Evolutionary conservation across 164 flowering plant species (phyloP).

Genomic region (Annona squamosa): DNA sequence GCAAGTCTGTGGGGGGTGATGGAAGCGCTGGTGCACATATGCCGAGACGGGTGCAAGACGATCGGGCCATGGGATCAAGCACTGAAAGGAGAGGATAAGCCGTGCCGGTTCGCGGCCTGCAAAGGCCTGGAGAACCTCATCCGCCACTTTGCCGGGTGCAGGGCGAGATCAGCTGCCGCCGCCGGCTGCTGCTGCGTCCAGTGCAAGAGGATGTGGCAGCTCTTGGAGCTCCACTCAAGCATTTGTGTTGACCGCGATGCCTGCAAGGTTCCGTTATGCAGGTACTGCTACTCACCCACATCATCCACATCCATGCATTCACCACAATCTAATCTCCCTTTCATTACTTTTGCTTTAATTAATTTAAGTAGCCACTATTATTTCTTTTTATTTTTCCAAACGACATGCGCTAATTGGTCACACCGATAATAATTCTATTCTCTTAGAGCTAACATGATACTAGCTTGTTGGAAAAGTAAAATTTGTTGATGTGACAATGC

Average conservation of each 20-base stretch:
- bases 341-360: too few species aligned
- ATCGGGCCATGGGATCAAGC: conserved; percentile 81
- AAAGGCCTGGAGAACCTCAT: conserved; percentile 73
- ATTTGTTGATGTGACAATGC: too few species aligned
- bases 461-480: too few species aligned
- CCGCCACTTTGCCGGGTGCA: conserved; percentile 85
- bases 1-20: conserved; percentile 71
- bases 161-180: conserved; percentile 64
- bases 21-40: conserved; percentile 92
- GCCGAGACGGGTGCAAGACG: conserved; percentile 82
- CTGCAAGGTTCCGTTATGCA: conserved; percentile 78
- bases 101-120: conserved; percentile 67
- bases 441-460: too few species aligned
- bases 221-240: conserved; percentile 66
- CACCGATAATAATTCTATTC: too few species aligned
- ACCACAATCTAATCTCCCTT: too few species aligned
- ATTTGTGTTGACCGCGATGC: conserved; percentile 43
- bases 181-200: conserved; percentile 34
- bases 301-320: too few species aligned
- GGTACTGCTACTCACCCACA: conserved; percentile 23
- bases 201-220: conserved; percentile 99
- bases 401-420: too few species aligned
- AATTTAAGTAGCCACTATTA: too few species aligned
- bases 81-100: conserved; percentile 33
- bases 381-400: too few species aligned